These are phyloP conservation scores for Eutypa lata DNA, from an alignment of 2,329 filamentous ascomycete genomes.

Conservation along the genomic window DNA sequence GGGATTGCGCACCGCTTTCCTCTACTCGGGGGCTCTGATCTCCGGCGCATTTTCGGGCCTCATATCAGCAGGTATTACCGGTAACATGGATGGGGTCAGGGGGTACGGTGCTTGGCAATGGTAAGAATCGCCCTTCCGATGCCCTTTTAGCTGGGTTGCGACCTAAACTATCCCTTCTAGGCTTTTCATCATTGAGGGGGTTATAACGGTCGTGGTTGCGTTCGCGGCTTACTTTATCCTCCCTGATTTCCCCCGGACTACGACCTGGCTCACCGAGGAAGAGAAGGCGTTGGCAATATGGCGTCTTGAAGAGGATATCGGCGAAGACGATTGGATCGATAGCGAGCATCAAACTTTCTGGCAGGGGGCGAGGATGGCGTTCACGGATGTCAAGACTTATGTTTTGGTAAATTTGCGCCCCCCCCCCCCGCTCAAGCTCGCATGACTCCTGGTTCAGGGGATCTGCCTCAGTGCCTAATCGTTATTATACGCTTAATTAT, in stretches of 20 bases:
- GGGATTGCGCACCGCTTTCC: constrained; percentile 60
- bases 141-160: neutral
- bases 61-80: constrained; percentile 62
- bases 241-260: constrained; percentile 65
- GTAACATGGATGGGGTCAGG: constrained; percentile 56
- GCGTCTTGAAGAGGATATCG: constrained; percentile 62
- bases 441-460: too few species aligned
- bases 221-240: constrained; percentile 56
- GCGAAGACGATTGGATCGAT: constrained; percentile 60
- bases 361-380: constrained; percentile 52
- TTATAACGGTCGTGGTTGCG: constrained; percentile 61
- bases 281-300: constrained; percentile 56
- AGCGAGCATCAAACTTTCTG: constrained; percentile 53
- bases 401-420: constrained; percentile 42
- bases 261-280: constrained; percentile 53
- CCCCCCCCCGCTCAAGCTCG: constrained; percentile 2
- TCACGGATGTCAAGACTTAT: constrained; percentile 59
- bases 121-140: constrained; percentile 17
- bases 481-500: too few species aligned
- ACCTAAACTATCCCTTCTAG: neutral
- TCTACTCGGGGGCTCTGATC: constrained; percentile 67
- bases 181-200: constrained; percentile 69
- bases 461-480: too few species aligned
- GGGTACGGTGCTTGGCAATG: constrained; percentile 63
- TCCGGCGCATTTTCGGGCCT: constrained; percentile 70